Percentiles rank a stretch among this genome's conserved stretches.
phyloP scores from a whole-genome alignment of 257 asterid species.

The Solanum pimpinellifolium region DNA sequence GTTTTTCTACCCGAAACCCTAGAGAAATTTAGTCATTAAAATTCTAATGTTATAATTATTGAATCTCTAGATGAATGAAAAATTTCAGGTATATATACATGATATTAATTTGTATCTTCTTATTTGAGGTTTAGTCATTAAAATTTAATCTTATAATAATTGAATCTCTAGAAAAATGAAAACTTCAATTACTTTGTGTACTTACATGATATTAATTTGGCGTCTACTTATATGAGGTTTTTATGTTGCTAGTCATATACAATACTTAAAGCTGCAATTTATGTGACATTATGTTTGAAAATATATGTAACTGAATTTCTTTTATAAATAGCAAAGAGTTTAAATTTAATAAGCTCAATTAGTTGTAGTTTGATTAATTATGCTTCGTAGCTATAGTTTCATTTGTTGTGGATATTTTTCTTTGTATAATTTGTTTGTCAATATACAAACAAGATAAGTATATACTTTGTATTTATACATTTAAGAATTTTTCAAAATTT shows the following conservation, averaged over 20 bases:
- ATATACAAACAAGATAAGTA: background rate
- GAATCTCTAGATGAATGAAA: background rate
- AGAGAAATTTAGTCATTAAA: background rate
- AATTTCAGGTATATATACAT: background rate
- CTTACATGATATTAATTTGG: background rate
- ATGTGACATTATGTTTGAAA: background rate
- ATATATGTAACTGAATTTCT: too few relatives aligned
- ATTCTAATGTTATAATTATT: background rate
- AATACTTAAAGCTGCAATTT: background rate
- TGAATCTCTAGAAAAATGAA: background rate
- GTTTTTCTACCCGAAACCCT: too few relatives aligned
- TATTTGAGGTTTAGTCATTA: too few relatives aligned
- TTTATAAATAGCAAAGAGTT: too few relatives aligned
- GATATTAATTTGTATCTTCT: background rate
- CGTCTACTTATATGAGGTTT: background rate
- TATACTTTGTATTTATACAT: background rate
- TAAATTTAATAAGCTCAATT: background rate
- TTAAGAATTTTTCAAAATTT: too few relatives aligned
- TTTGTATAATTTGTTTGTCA: background rate
- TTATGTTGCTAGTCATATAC: background rate
- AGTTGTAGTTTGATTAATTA: background rate
- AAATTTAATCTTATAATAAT: too few relatives aligned
- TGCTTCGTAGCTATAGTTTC: background rate
- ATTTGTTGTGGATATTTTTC: too few relatives aligned
- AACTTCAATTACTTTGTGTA: background rate